phyloP scores from a whole-genome alignment of 768 basidiomycete species.

The Trametes coccinea region DNA sequence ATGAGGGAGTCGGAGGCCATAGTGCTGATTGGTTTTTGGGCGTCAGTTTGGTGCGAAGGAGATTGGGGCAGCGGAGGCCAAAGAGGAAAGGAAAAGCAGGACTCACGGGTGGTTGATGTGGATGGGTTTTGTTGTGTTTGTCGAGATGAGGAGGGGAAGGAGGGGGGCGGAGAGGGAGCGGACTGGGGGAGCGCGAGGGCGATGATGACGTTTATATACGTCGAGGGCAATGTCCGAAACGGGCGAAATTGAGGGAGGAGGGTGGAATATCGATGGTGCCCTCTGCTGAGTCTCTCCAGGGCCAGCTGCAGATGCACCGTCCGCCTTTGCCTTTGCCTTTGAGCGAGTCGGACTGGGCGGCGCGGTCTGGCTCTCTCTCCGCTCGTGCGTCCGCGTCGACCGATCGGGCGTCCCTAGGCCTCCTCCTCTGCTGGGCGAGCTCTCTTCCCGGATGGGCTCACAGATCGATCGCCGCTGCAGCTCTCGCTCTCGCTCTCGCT shows the following conservation, averaged over 20 bases:
- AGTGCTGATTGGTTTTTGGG: constrained; percentile 30
- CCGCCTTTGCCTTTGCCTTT: background rate
- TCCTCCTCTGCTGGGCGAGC: constrained; percentile 28
- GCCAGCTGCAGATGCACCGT: background rate
- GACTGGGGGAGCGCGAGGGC: constrained; percentile 44
- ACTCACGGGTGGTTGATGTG: constrained; percentile 46
- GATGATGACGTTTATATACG: constrained; percentile 65
- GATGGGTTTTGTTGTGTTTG: constrained; percentile 61
- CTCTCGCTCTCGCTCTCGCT: background rate
- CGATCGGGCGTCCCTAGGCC: too few relatives aligned
- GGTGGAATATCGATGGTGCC: constrained; percentile 14
- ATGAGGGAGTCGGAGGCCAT: constrained; percentile 47
- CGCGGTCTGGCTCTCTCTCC: constrained; percentile 31
- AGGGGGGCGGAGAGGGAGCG: constrained; percentile 55
- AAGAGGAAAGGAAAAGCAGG: constrained; percentile 22
- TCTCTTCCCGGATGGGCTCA: constrained; percentile 55
- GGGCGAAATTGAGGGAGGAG: constrained; percentile 3
- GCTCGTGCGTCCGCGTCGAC: background rate
- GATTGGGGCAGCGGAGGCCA: constrained; percentile 32
- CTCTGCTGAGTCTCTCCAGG: background rate
- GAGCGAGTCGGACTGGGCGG: constrained; percentile 18
- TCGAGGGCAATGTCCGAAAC: constrained; percentile 31
- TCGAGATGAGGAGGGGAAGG: constrained; percentile 53
- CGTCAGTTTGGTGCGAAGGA: too few relatives aligned
- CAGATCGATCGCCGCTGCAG: constrained; percentile 32